Evolutionary conservation across 2,329 filamentous ascomycete species (phyloP).

Genomic region (Coleophoma crateriformis): DNA sequence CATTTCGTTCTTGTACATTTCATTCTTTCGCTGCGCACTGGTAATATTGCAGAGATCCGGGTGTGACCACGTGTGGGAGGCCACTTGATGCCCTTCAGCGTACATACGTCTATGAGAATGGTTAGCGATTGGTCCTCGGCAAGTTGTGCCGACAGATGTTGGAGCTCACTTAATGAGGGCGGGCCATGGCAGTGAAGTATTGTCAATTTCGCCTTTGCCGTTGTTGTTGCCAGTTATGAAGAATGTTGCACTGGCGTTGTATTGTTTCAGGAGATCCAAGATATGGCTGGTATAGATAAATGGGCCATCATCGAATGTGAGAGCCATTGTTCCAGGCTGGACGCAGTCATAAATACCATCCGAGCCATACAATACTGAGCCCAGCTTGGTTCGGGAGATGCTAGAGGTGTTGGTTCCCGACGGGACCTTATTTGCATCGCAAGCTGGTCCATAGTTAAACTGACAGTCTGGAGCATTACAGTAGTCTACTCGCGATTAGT

Average conservation of each 20-base stretch:
- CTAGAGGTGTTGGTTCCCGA: constrained; percentile 48
- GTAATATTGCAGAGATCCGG: constrained; percentile 37
- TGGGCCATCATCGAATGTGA: constrained; percentile 66
- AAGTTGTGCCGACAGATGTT: no score
- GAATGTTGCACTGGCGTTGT: constrained; percentile 61
- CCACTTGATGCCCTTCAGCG: constrained; percentile 52
- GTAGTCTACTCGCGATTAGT: constrained; percentile 31
- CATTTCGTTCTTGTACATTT: constrained; percentile 48
- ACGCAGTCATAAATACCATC: constrained; percentile 49
- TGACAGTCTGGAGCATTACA: constrained; percentile 57
- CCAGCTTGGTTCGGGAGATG: constrained; percentile 41
- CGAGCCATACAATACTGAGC: constrained; percentile 50
- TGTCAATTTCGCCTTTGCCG: constrained; percentile 48
- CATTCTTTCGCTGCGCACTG: constrained; percentile 35
- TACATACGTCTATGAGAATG: constrained; percentile 13
- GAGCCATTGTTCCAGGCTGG: constrained; percentile 54
- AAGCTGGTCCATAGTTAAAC: constrained; percentile 52
- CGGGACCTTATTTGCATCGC: constrained; percentile 51
- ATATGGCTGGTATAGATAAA: constrained; percentile 55
- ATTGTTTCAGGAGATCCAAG: constrained; percentile 53
- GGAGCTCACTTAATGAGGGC: constrained; percentile 18
- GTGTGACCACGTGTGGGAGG: constrained; percentile 51
- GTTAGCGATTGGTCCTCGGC: not conserved
- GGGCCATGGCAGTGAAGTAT: constrained; percentile 36
- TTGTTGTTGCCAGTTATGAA: constrained; percentile 37